Conservation (phyloP, 805 yeast genomes). For the Saturnispora serradocipensis region DNA sequence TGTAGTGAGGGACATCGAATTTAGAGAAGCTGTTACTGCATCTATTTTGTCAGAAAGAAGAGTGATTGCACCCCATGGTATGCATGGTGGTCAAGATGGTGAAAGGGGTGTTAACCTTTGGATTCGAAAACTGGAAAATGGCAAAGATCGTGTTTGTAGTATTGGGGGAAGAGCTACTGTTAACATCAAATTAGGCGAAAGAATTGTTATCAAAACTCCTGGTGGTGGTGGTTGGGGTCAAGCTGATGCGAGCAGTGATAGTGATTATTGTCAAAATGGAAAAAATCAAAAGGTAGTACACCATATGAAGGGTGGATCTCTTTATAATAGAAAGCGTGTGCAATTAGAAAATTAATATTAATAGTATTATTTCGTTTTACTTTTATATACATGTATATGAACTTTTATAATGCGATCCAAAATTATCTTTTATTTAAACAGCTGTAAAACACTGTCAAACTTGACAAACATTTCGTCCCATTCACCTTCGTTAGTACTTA, state of each 20-base stretch:
- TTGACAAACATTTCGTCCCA: conserved; percentile 88
- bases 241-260: conserved; percentile 5
- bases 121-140: conserved; percentile 27
- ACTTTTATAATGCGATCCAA: neutral
- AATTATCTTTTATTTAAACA: conserved; percentile 33
- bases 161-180: conserved; percentile 71
- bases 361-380: neutral
- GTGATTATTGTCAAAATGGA: neutral
- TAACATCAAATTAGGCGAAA: conserved; percentile 49
- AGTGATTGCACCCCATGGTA: conserved; percentile 76
- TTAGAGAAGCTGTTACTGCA: conserved; percentile 59
- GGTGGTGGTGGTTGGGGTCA: conserved; percentile 82
- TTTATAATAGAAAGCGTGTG: conserved; percentile 22
- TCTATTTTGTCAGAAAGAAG: conserved; percentile 84
- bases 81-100: conserved; percentile 76
- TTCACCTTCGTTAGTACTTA: conserved; percentile 76
- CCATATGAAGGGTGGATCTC: conserved; percentile 23
- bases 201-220: conserved; percentile 61
- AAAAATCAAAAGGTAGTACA: neutral
- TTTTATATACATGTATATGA: neutral
- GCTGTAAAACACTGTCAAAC: conserved; percentile 69
- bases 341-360: conserved; percentile 24
- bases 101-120: conserved; percentile 57
- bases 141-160: conserved; percentile 32
- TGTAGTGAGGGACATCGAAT: conserved; percentile 76